Evolutionary conservation across 805 yeast species (phyloP).

Genomic region (Cyberlindnera samutprakarnensis): DNA sequence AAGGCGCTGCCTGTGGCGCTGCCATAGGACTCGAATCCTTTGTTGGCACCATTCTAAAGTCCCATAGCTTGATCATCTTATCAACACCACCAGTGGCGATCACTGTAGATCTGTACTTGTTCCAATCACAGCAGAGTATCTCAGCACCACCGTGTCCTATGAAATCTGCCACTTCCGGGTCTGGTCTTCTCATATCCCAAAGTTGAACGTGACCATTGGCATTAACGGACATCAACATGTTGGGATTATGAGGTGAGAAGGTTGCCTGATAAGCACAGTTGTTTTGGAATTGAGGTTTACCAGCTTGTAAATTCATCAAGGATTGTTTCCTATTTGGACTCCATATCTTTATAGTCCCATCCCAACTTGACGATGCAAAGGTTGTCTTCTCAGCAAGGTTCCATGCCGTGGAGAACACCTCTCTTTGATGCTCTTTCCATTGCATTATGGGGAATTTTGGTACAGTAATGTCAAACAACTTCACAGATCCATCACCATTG

Average conservation of each 20-base stretch:
- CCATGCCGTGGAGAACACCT: conserved; percentile 72
- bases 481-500: conserved; percentile 85
- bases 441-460: conserved; percentile 65
- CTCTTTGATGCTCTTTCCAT: conserved; percentile 70
- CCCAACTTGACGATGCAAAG: conserved; percentile 86
- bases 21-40: conserved; percentile 27
- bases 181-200: conserved; percentile 74
- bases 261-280: conserved; percentile 74
- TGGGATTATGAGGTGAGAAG: conserved; percentile 81
- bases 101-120: conserved; percentile 73
- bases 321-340: conserved; percentile 51
- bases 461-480: conserved; percentile 69
- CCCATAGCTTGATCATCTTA: conserved; percentile 80
- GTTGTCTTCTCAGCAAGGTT: conserved; percentile 56
- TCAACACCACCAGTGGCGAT: conserved; percentile 93
- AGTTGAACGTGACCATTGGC: conserved; percentile 68
- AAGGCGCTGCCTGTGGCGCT: conserved; percentile 41
- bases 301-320: conserved; percentile 43
- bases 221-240: conserved; percentile 58
- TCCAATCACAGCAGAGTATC: conserved; percentile 78
- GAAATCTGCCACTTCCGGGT: conserved; percentile 49
- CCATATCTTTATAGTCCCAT: conserved; percentile 81
- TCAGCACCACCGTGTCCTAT: conserved; percentile 79
- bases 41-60: conserved; percentile 57
- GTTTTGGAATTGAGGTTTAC: conserved; percentile 23